Evolutionary conservation across 176 grass and related monocot species (phyloP), one percentile per base, ranked within the genome.

Genomic region (Eleusine coracana): DNA sequence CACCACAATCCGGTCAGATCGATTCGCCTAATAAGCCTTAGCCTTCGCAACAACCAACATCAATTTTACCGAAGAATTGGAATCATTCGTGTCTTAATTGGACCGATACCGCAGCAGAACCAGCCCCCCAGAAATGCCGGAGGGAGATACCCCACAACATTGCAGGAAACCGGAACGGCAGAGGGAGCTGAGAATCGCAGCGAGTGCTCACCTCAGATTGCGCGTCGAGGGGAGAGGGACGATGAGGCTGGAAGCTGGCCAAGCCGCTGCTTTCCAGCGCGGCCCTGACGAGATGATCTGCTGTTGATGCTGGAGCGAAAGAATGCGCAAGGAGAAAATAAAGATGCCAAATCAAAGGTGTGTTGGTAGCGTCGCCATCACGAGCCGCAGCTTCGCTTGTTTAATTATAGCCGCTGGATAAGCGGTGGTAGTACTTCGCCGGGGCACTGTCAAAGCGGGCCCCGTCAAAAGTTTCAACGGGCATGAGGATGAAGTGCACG

Each of bases 141-240:
- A n/a, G 28, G 61, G 73, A n/a, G 28, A 76, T 41, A 44, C 16
- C 64, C 45, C 36, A 31, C 10, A 2, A 16, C 16, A 60, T 59
- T 29, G 25, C 34, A 42, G 16, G 44, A 44, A 7, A 40, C 34
- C 12, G 34, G 69, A 61, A 55, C 15, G 73, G 23, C 34, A 20
- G 31, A 3, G 23, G 21, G 10, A 39, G 11, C 9, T 45, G 18
- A 4, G 63, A 76, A 38, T 37, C 63, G 40, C 10, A 25, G 7
- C 39, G 36, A 40, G 71, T 59, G 36, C 68, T 84, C 75, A 78
- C 86, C 67, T 73, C 46, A 39, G 81, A 58, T 58, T 36, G 2
- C 49, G 59, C 75, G 68, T 10, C 38, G 74, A 67, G 4, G 46
- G 28, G 46, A 8, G 49, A 46, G 68, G 4, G 25, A 0, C 11